Evolutionary conservation across 139 green algal genomes (phyloP), one percentile per base, ranked within the genome.

Genomic region (Picochlorum sp.): DNA sequence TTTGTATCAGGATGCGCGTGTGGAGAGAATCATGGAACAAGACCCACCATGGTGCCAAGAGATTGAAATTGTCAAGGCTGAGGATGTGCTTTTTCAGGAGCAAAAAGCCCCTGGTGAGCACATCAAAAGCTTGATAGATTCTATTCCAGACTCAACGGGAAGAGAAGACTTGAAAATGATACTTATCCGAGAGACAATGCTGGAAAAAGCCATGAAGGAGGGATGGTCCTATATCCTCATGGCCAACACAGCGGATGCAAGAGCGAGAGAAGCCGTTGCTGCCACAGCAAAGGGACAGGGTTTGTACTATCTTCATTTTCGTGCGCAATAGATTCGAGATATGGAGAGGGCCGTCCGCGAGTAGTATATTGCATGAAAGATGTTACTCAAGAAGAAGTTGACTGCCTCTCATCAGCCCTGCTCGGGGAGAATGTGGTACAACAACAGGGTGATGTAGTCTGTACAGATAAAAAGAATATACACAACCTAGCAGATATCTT

Each of bases 211-310:
- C 0, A 37, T 15, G 0, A 26, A 28, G 11, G 57, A 81, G 34
- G 79, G 80, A 21, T 85, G 65, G 65, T 72, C 49, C 62, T 79
- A 80, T 38, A 14, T 94, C 20, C 71, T 83, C 1, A 37, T 57
- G 6, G 86, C 80, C 9, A 72, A 85, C 54, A 76, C 62, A 49
- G 67, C 82, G 13, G 79, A 65, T 20, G 49, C 62, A 7, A 58
- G 88, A 28, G 86, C 86, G 4, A 56, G 67, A 2, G 69, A 61
- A 30, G 65, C 80, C 10, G 75, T 94, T 18, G 67, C 80, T 13
- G 70, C 80, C 5, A 71, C 79, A 3, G 71, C 73, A 24, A 93
- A 94, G 61, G 86, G 86, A n/a, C 71, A 74, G 0, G 86, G 86
- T 88, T 78, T 68, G 72, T 71, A 4, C 55, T 94, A 55, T 65